Conservation (phyloP, 2,329 filamentous ascomycete species). For the Fusarium sp. region DNA sequence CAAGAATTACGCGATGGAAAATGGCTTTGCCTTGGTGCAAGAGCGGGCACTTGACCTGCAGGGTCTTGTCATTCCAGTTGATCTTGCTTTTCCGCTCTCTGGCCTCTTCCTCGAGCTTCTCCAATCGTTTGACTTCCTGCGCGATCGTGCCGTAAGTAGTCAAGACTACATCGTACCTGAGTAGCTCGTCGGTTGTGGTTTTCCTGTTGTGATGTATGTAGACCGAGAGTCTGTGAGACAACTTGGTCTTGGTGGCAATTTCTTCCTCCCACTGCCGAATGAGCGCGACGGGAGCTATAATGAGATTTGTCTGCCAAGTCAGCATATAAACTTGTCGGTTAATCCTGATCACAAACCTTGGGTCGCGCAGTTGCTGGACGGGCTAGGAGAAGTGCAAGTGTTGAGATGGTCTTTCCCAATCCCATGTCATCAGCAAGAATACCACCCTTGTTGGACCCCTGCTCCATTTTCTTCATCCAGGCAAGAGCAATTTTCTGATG, state of each 20-base stretch:
- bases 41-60: conserved; percentile 59
- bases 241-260: conserved; percentile 73
- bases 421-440: conserved; percentile 96
- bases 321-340: conserved; percentile 19
- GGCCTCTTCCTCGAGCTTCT: conserved; percentile 60
- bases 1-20: conserved; percentile 84
- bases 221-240: conserved; percentile 66
- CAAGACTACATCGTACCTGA: conserved; percentile 78
- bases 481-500: conserved; percentile 85
- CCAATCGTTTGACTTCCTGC: conserved; percentile 69
- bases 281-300: conserved; percentile 81
- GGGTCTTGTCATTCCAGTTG: conserved; percentile 50
- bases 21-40: conserved; percentile 67
- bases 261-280: conserved; percentile 87
- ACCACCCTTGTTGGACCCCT: conserved; percentile 80
- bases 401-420: conserved; percentile 87
- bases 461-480: conserved; percentile 86
- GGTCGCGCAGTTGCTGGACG: conserved; percentile 63
- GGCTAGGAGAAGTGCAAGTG: conserved; percentile 77
- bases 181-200: conserved; percentile 66
- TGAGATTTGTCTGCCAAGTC: conserved; percentile 75
- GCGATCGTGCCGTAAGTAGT: conserved; percentile 85
- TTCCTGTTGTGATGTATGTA: conserved; percentile 77
- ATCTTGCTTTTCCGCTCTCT: conserved; percentile 48
- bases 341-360: conserved; percentile 43